phyloP scores from a whole-genome alignment of 768 basidiomycete species.

The Kwoniella europaea region DNA sequence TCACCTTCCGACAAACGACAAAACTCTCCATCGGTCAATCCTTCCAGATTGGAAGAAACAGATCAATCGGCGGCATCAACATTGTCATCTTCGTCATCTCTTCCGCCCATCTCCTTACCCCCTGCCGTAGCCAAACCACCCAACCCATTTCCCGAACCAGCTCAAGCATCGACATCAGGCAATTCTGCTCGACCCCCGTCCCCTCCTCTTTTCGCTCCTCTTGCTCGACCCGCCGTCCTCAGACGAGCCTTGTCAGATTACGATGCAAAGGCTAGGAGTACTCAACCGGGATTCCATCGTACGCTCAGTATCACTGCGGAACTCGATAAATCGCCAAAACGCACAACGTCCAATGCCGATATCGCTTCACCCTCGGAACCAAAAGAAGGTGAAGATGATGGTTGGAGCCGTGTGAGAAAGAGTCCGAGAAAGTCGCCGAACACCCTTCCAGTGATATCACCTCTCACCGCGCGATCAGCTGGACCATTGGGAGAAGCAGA shows the following conservation, averaged over 20 bases:
- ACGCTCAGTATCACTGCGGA: constrained; percentile 31
- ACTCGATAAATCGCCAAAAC: constrained; percentile 35
- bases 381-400: constrained; percentile 9
- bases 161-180: neutral
- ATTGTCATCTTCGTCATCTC: constrained; percentile 15
- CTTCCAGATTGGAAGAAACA: neutral
- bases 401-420: constrained; percentile 18
- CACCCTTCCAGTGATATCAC: constrained; percentile 9
- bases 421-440: constrained; percentile 32
- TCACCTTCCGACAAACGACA: neutral
- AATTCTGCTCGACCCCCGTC: constrained; percentile 17
- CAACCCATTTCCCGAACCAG: constrained; percentile 3
- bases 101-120: constrained; percentile 32
- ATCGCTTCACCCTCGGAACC: constrained; percentile 21
- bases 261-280: constrained; percentile 25
- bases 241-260: constrained; percentile 48
- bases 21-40: neutral
- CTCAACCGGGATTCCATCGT: constrained; percentile 27
- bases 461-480: constrained; percentile 7
- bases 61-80: constrained; percentile 1
- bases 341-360: constrained; percentile 25
- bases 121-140: constrained; percentile 20
- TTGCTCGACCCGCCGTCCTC: constrained; percentile 36
- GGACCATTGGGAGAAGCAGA: constrained; percentile 15
- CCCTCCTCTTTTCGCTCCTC: constrained; percentile 35